Evolutionary conservation across 1,284 basidiomycete species (phyloP).

Genomic region (Leccinum insolens): DNA sequence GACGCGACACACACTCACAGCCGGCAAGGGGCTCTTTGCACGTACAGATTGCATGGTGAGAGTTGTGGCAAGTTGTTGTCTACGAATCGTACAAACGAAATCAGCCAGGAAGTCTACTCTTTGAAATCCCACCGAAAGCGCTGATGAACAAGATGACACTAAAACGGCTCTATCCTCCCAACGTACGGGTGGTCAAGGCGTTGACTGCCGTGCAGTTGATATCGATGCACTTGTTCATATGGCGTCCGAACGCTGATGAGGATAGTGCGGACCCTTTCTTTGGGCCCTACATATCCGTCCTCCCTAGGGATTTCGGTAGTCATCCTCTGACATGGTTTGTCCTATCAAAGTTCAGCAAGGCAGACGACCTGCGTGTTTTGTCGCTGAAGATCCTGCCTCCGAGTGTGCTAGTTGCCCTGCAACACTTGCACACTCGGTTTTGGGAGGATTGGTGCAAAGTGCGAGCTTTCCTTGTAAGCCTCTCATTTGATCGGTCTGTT

Average conservation of each 20-base stretch:
- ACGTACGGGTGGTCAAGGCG: slow-evolving; percentile 18
- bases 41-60: slow-evolving; percentile 45
- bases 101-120: slow-evolving; percentile 58
- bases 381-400: slow-evolving; percentile 54
- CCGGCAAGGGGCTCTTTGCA: slow-evolving; percentile 75
- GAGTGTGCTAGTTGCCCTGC: slow-evolving; percentile 50
- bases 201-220: slow-evolving; percentile 63
- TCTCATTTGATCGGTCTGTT: neutral
- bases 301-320: slow-evolving; percentile 68
- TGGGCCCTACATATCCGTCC: slow-evolving; percentile 73
- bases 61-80: slow-evolving; percentile 13
- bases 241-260: slow-evolving; percentile 42
- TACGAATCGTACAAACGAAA: slow-evolving; percentile 2
- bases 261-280: slow-evolving; percentile 62
- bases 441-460: slow-evolving; percentile 60
- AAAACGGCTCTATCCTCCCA: slow-evolving; percentile 49
- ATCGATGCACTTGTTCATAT: slow-evolving; percentile 64
- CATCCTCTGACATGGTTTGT: slow-evolving; percentile 82
- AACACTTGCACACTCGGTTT: slow-evolving; percentile 54
- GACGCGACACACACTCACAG: slow-evolving; percentile 37
- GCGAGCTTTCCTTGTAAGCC: slow-evolving; percentile 48
- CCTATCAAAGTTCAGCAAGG: slow-evolving; percentile 17
- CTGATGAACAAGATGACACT: slow-evolving; percentile 75
- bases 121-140: slow-evolving; percentile 69
- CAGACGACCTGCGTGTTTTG: slow-evolving; percentile 18